Evolutionary conservation across 441 rosid species (phyloP).

Genomic region (Brassica hybrid): DNA sequence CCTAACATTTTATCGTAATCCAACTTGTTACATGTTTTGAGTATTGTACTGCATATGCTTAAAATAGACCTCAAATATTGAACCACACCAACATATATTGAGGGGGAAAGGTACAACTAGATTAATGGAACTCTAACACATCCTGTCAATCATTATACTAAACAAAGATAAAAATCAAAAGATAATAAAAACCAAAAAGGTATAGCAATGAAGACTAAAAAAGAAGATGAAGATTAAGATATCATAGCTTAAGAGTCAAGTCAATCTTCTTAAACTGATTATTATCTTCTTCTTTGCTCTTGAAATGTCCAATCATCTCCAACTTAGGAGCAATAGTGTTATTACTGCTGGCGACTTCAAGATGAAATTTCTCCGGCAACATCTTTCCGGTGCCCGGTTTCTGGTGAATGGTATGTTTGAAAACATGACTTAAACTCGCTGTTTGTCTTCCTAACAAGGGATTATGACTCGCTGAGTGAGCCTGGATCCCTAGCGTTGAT

Average conservation of each 20-base stretch:
- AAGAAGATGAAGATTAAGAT: conserved; percentile 17
- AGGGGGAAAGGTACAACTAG: conserved; percentile 1
- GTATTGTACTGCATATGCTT: neutral
- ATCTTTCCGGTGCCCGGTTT: conserved; percentile 54
- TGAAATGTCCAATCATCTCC: conserved; percentile 49
- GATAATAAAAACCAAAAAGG: neutral
- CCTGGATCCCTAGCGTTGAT: conserved; percentile 68
- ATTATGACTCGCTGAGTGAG: conserved; percentile 73
- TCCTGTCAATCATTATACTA: conserved; percentile 39
- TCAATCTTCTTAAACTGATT: too few species aligned
- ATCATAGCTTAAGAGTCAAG: too few species aligned
- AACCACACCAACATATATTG: neutral
- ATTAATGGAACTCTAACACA: conserved; percentile 23
- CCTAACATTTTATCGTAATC: neutral
- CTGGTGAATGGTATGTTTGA: conserved; percentile 49
- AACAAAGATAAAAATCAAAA: conserved; percentile 26
- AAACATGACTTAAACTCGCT: conserved; percentile 40
- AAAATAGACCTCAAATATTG: conserved; percentile 14
- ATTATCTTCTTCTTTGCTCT: conserved; percentile 51
- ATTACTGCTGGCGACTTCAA: conserved; percentile 46
- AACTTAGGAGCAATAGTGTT: conserved; percentile 44
- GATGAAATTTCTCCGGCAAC: conserved; percentile 45
- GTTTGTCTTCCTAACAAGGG: conserved; percentile 45
- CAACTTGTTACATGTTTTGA: neutral
- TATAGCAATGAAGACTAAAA: conserved; percentile 7